These are phyloP conservation scores for Trametes hirsuta DNA, from an alignment of 1,284 basidiomycete species.

Conservation along the genomic window DNA sequence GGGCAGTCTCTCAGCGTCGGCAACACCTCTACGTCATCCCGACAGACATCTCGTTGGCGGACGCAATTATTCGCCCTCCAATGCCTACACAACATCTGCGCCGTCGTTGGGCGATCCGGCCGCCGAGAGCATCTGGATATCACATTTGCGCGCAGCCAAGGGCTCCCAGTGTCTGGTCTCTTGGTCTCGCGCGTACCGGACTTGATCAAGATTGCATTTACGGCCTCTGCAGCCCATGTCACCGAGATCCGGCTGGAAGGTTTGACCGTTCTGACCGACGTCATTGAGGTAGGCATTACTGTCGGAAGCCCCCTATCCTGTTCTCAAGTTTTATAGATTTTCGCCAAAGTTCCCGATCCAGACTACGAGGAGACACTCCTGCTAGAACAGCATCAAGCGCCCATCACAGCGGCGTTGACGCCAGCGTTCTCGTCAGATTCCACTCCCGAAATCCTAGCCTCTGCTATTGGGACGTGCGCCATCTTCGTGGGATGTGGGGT, in stretches of 20 bases:
- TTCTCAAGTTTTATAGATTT: constrained; percentile 56
- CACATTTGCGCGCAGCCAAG: constrained; percentile 50
- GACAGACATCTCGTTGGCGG: constrained; percentile 86
- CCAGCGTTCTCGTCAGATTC: constrained; percentile 96
- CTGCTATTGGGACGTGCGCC: constrained; percentile 93
- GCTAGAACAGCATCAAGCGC: constrained; percentile 98
- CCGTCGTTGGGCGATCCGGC: constrained; percentile 73
- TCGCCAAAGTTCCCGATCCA: constrained; percentile 86
- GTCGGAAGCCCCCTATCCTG: neutral
- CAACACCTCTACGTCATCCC: constrained; percentile 42
- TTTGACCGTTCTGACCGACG: constrained; percentile 86
- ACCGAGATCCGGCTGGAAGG: constrained; percentile 96
- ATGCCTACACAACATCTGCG: constrained; percentile 91
- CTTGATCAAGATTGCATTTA: constrained; percentile 97
- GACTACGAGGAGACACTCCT: constrained; percentile 90
- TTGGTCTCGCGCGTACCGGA: constrained; percentile 87
- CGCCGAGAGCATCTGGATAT: constrained; percentile 84
- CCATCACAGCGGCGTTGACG: constrained; percentile 97
- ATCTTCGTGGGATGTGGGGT: constrained; percentile 97
- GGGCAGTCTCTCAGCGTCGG: constrained; percentile 83
- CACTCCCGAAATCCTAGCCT: constrained; percentile 92
- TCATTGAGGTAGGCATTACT: constrained; percentile 74
- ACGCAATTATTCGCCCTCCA: constrained; percentile 95
- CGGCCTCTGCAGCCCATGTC: constrained; percentile 93
- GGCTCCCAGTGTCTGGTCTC: constrained; percentile 47